Evolutionary conservation across 768 basidiomycete genomes (phyloP).

Genomic region (Hemileccinum impolitum): DNA sequence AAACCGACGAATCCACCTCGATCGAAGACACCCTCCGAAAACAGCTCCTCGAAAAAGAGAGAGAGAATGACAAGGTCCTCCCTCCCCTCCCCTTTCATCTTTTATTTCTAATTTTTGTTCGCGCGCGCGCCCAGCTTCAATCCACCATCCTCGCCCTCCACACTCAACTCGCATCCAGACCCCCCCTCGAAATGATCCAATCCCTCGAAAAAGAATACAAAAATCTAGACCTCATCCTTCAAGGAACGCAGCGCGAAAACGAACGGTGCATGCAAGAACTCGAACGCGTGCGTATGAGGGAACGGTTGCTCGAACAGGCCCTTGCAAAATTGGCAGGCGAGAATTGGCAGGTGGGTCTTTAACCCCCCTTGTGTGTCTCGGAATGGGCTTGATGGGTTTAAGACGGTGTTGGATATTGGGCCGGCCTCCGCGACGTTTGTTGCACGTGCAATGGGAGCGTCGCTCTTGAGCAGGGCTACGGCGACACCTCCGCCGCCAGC

Average conservation of each 20-base stretch:
- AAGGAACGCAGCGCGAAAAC: constrained; percentile 83
- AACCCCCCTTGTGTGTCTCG: background rate
- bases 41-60: constrained; percentile 63
- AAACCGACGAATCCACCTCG: constrained; percentile 48
- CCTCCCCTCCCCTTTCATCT: too few relatives aligned
- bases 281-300: constrained; percentile 65
- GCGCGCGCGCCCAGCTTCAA: constrained; percentile 49
- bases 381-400: background rate
- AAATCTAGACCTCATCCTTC: constrained; percentile 69
- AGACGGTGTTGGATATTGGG: constrained; percentile 35
- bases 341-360: constrained; percentile 69
- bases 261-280: constrained; percentile 80
- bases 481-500: constrained; percentile 15
- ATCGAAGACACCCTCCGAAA: constrained; percentile 57
- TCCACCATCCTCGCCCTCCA: constrained; percentile 62
- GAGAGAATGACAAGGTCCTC: constrained; percentile 65
- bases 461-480: constrained; percentile 23
- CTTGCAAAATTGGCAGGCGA: constrained; percentile 68
- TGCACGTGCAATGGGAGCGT: constrained; percentile 26
- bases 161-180: constrained; percentile 61
- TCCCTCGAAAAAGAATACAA: constrained; percentile 68
- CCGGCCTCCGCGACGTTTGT: constrained; percentile 31
- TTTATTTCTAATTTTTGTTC: too few relatives aligned
- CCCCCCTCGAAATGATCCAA: constrained; percentile 64
- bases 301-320: constrained; percentile 74